phyloP scores from a whole-genome alignment of 768 basidiomycete species.

The Lactarius hengduanensis region DNA sequence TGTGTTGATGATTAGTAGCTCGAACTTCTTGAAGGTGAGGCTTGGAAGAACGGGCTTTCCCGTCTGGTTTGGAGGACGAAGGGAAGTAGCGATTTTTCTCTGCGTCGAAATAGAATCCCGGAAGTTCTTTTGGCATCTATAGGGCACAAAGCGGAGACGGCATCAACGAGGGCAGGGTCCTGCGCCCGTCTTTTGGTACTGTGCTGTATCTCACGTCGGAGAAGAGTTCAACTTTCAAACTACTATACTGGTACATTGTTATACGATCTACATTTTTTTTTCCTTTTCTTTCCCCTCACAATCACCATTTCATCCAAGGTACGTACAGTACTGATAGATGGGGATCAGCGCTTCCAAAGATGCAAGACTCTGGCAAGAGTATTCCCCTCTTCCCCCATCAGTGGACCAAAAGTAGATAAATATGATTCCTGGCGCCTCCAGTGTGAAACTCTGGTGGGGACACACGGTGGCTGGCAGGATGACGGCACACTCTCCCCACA shows the following conservation, averaged over 20 bases:
- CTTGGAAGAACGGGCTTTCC: not conserved
- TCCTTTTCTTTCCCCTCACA: not conserved
- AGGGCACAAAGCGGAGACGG: slow-evolving; percentile 10
- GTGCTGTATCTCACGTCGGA: not conserved
- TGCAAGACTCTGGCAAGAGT: not conserved
- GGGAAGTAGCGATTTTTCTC: slow-evolving; percentile 32
- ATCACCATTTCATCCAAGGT: not conserved
- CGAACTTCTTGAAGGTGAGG: too few relatives aligned
- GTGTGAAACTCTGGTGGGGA: not conserved
- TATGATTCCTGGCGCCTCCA: not conserved
- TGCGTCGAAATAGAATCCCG: slow-evolving; percentile 34
- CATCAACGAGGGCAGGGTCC: not conserved
- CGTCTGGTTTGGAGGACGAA: slow-evolving; percentile 25
- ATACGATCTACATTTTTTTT: not conserved
- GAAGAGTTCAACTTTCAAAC: not conserved
- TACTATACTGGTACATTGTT: not conserved
- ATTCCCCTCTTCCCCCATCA: not conserved
- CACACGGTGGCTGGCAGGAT: not conserved
- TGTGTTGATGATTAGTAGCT: not conserved
- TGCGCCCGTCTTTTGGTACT: not conserved
- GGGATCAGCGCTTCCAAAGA: slow-evolving; percentile 2
- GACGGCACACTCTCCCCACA: not conserved
- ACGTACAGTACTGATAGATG: slow-evolving; percentile 3
- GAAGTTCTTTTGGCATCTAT: slow-evolving; percentile 31
- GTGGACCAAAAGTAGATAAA: slow-evolving; percentile 4